These are phyloP conservation scores for Microdochium bolleyi DNA, from an alignment of 2,329 filamentous ascomycete species.

Conservation along the genomic window DNA sequence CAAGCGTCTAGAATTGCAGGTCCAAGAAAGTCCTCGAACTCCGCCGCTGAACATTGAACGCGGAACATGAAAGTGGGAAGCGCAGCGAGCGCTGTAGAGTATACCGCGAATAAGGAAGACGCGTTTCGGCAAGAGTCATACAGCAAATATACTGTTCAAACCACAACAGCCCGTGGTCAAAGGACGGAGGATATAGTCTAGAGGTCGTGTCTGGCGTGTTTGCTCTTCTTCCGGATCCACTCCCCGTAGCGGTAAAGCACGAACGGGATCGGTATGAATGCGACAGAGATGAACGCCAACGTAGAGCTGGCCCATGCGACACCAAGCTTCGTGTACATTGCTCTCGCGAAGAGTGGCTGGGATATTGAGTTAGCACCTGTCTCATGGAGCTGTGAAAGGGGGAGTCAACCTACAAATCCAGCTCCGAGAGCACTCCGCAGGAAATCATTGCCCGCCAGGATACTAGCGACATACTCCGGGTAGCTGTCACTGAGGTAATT, in stretches of 20 bases:
- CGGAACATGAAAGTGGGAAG: too few species aligned
- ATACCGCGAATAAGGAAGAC: too few species aligned
- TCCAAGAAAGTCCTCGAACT: too few species aligned
- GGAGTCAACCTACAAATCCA: constrained; percentile 9
- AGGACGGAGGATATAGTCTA: constrained; percentile 2
- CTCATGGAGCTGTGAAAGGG: too few species aligned
- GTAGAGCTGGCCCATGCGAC: constrained; percentile 13
- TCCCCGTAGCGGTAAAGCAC: constrained; percentile 11
- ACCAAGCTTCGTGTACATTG: constrained; percentile 12
- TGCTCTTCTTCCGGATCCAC: constrained; percentile 12
- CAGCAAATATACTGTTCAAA: too few species aligned
- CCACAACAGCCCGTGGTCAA: too few species aligned
- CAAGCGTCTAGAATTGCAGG: neutral
- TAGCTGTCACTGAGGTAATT: constrained; percentile 15
- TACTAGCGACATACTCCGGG: constrained; percentile 10
- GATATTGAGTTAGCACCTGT: too few species aligned
- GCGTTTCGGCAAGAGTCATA: too few species aligned
- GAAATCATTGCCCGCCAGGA: constrained; percentile 14
- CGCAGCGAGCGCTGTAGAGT: too few species aligned
- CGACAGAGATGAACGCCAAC: constrained; percentile 11
- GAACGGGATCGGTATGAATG: constrained; percentile 14
- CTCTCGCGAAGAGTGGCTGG: constrained; percentile 11
- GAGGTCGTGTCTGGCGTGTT: constrained; percentile 12
- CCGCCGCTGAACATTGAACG: too few species aligned
- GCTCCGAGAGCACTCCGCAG: constrained; percentile 12